Base-by-base conservation (phyloP, 208 protist genomes). In the Trypanosoma theileri region DNA sequence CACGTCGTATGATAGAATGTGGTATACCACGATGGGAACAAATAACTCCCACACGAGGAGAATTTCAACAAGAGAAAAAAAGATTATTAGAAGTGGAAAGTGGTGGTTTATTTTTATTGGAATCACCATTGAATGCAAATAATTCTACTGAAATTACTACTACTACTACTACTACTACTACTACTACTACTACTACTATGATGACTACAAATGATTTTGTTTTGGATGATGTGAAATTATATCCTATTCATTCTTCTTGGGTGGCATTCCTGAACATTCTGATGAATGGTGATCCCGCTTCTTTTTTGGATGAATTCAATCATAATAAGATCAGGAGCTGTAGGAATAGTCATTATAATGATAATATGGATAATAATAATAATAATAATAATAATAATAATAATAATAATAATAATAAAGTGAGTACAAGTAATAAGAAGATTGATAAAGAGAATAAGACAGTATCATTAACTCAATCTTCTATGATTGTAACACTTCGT, bases 1-100 rank as follows among this genome's bases (percentile, higher is more conserved):
- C 21, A 22, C 59, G 58, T 13, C 41, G 31, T 22, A 17, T 72
- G 0, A 17, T 72, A 31, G 11, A 22, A 28, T 51, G 50, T 44
- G 66, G 65, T 66, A 40, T 66, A n/a, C 66, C 66, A n/a, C 35
- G 40, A 26, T 72, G 58, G 66, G 2, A 65, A 59, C 58, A 63
- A 41, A 9, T 10, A 42, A 44, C 17, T n/a, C 21, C 9, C 13
- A 16, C 52, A 41, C 28, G 63, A 21, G 52, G 59, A 7, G 3
- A n/a, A 26, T 11, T 26, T 28, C 4, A n/a, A 40, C 10, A 42
- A 56, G 9, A 48, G 11, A 56, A 70, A 17, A 61, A 61, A 26
- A 41, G 57, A n/a, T 40, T 70, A 24, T 22, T 68, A 3, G 41
- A 68, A 24, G 3, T 68, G 17, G 53, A 68, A 44, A 68, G 63